Conservation (phyloP, 2,329 filamentous ascomycete genomes). For the Ophiostoma triangulosporum region DNA sequence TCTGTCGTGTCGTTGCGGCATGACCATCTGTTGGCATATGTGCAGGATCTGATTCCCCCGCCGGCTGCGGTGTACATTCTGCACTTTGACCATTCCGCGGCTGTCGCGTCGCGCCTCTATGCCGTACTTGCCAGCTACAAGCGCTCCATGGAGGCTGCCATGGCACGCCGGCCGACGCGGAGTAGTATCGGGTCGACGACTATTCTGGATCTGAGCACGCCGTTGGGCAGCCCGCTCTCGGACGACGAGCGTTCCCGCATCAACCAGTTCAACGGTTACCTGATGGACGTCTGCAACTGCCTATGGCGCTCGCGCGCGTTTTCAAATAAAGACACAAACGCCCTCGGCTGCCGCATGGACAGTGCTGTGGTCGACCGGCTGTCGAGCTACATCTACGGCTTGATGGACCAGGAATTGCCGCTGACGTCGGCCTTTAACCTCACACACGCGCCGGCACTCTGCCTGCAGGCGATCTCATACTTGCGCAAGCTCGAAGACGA, state of each 20-base stretch:
- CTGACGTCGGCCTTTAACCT: conserved; percentile 42
- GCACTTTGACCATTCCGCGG: conserved; percentile 50
- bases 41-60: conserved; percentile 56
- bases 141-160: conserved; percentile 54
- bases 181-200: conserved; percentile 2
- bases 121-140: conserved; percentile 61
- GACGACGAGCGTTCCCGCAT: conserved; percentile 47
- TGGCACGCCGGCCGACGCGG: conserved; percentile 20
- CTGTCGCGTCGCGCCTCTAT: conserved; percentile 54
- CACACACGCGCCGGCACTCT: conserved; percentile 44
- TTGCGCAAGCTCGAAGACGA: conserved; percentile 45
- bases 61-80: conserved; percentile 56
- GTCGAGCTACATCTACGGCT: conserved; percentile 30
- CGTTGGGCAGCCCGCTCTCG: conserved; percentile 15
- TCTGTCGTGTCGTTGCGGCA: conserved; percentile 37
- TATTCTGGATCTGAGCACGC: background rate
- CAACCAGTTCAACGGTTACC: conserved; percentile 63
- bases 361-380: conserved; percentile 31
- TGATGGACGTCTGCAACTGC: conserved; percentile 79
- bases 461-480: conserved; percentile 39
- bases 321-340: conserved; percentile 47
- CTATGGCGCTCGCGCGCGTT: conserved; percentile 68
- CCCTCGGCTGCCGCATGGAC: conserved; percentile 40
- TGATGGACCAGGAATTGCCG: conserved; percentile 31
- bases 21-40: conserved; percentile 32